Evolutionary conservation across 2,329 filamentous ascomycete species (phyloP), one percentile per base, ranked within the genome.

Genomic region (Colletotrichum horii): DNA sequence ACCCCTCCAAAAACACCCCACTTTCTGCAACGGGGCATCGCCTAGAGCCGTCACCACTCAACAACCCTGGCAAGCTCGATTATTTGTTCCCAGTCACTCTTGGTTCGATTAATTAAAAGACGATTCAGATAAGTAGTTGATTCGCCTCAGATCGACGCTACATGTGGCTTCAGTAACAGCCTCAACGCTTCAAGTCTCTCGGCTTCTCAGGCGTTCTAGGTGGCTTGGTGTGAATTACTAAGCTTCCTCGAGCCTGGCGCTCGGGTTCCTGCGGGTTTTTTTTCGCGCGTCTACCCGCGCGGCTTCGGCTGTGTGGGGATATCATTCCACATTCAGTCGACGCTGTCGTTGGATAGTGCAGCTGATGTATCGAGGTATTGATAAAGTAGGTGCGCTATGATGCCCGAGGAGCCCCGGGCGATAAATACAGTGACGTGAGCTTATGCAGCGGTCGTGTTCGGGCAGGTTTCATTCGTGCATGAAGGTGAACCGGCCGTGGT

Each of bases 1-100:
- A 30, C 69, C 73, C 69, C 67, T 71, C 72, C 52, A 71, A 60
- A 34, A 36, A 38, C 55, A 32, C 72, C 73, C 73, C 73, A 75
- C 73, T 75, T 75, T 64, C 73, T 72, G 64, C 61, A 75, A 67
- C 56, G 56, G 36, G 28, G 48, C 24, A 26, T 9, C 22, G 56
- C 32, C 55, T 43, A 62, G 60, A 66, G 34, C 8, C 48, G 61
- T 38, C 61, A n/a, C 61, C 30, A 64, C 43, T 52, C 22, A 43
- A 64, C 30, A 34, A 64, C 34, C 61, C 66, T 48, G 24, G 32
- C 24, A 48, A 11, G 43, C 34, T 34, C 12, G 34, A 5, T 6
- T 32, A 15, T 61, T 19, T 30, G 14, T 52, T 34, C 24, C 30
- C 12, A 60, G 36, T 36, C 19, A 32, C n/a, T 12, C 26, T 62